These are phyloP conservation scores for Tricholoma terreum DNA, from an alignment of 768 basidiomycete genomes.

Conservation along the genomic window DNA sequence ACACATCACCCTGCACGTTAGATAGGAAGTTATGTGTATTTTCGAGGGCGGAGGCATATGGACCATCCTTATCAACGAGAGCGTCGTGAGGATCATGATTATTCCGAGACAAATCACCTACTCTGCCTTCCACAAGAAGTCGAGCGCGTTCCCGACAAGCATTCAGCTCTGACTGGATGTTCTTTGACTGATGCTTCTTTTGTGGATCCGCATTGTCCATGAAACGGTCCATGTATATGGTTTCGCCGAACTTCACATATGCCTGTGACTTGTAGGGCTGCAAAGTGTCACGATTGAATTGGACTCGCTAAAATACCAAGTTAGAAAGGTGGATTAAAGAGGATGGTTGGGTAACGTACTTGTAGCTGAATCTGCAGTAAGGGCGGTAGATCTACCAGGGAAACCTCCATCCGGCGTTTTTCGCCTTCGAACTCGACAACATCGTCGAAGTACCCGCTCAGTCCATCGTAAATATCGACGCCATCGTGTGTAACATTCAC, in stretches of 20 bases:
- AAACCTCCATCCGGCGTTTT: conserved; percentile 84
- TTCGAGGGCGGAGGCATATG: conserved; percentile 55
- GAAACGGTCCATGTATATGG: conserved; percentile 89
- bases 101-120: conserved; percentile 26
- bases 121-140: conserved; percentile 69
- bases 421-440: conserved; percentile 84
- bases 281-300: conserved; percentile 89
- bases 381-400: conserved; percentile 82
- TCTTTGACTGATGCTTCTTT: conserved; percentile 70
- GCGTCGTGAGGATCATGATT: neutral
- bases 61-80: conserved; percentile 47
- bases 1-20: conserved; percentile 38
- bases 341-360: conserved; percentile 40
- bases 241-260: conserved; percentile 87
- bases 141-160: conserved; percentile 65
- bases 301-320: conserved; percentile 62
- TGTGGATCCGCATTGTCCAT: conserved; percentile 68
- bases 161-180: conserved; percentile 64
- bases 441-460: conserved; percentile 89
- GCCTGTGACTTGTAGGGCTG: conserved; percentile 96
- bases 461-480: conserved; percentile 90
- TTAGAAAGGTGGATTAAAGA: neutral
- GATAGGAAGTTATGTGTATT: conserved; percentile 56
- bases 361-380: conserved; percentile 94
- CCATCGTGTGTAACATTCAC: conserved; percentile 90